Conservation (phyloP, 164 flowering plant genomes). For the Cinnamomum micranthum region DNA sequence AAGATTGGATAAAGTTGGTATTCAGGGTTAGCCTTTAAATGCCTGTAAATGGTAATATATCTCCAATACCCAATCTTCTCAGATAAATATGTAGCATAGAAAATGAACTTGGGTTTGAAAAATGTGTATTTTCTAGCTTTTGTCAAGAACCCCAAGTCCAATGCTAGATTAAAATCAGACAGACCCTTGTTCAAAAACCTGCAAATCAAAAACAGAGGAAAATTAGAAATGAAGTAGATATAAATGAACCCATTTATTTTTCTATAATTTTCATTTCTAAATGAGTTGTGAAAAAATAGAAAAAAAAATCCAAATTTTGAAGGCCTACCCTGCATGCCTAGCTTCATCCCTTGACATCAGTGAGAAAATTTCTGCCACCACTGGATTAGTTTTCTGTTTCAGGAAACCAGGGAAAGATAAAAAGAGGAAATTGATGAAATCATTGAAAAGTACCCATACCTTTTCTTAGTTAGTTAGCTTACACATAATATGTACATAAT, state of each 20-base stretch:
- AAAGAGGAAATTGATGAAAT: no score
- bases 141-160: constrained; percentile 96
- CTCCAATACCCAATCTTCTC: constrained; percentile 99
- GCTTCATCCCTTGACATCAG: constrained; percentile 99
- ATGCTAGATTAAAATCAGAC: constrained; percentile 91
- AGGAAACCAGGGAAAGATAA: neutral
- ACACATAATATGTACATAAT: no score
- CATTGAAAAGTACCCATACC: no score
- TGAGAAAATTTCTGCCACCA: constrained; percentile 98
- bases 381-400: constrained; percentile 88
- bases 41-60: constrained; percentile 94
- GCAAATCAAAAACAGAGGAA: constrained; percentile 10
- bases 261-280: no score
- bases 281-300: no score
- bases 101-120: constrained; percentile 97
- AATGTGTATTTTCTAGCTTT: constrained; percentile 98
- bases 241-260: neutral
- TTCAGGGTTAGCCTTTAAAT: constrained; percentile 85
- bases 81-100: constrained; percentile 93
- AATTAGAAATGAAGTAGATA: neutral
- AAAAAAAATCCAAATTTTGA: neutral
- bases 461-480: no score
- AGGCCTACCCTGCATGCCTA: constrained; percentile 94
- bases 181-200: constrained; percentile 98
- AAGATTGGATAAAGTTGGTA: constrained; percentile 91